Evolutionary conservation across 1,139 yeast species (phyloP).

Genomic region (Kazachstania sp.): DNA sequence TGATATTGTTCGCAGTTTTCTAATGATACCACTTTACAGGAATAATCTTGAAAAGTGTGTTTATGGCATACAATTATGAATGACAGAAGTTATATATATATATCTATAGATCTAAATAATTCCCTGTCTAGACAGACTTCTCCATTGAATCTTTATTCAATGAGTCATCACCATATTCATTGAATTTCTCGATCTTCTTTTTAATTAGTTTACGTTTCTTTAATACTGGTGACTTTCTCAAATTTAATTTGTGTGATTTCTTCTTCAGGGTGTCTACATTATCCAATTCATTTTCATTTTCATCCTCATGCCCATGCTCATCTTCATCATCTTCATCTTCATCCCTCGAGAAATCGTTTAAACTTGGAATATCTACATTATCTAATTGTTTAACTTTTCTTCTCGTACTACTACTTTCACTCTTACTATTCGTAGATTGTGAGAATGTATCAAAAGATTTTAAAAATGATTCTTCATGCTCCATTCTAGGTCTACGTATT

Average conservation of each 20-base stretch:
- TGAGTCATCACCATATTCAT: conserved; percentile 4
- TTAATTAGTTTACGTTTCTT: conserved; percentile 9
- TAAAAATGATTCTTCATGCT: conserved; percentile 3
- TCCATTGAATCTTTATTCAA: conserved; percentile 1
- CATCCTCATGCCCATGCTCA: too few relatives aligned
- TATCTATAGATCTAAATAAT: background rate
- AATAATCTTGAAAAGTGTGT: too few relatives aligned
- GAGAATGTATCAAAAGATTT: background rate
- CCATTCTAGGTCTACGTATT: background rate
- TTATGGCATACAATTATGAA: too few relatives aligned
- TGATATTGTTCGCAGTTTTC: too few relatives aligned
- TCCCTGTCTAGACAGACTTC: background rate
- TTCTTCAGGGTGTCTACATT: background rate
- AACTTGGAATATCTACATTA: conserved; percentile 3
- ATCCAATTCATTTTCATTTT: background rate
- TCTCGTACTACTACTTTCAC: background rate
- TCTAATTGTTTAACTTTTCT: background rate
- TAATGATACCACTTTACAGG: too few relatives aligned
- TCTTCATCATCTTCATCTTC: conserved; percentile 1
- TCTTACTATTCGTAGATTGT: background rate
- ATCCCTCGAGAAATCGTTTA: conserved; percentile 4
- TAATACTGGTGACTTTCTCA: background rate
- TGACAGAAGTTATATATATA: too few relatives aligned
- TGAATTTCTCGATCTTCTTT: conserved; percentile 5
- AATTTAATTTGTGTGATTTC: background rate